Conservation (phyloP, 352 stramenopile species). For the Pythium folliculosum region DNA sequence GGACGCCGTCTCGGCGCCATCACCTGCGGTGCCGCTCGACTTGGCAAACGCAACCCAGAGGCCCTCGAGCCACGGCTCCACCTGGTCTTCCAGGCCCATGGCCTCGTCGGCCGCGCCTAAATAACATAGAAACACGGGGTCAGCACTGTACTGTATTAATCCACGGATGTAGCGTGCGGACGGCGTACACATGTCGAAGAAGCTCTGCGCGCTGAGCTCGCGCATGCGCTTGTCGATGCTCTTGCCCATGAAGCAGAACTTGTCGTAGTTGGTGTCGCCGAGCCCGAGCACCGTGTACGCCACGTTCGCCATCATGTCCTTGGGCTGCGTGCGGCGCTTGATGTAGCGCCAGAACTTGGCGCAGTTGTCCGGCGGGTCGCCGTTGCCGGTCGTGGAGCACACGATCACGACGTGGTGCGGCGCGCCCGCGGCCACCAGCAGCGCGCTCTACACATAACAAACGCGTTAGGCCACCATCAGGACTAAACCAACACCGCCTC, state of each 20-base stretch:
- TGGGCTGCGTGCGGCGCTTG: constrained; percentile 84
- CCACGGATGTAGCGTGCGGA: not conserved
- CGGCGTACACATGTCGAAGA: constrained; percentile 60
- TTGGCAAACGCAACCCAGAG: constrained; percentile 58
- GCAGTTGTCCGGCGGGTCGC: constrained; percentile 94
- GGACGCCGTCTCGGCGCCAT: constrained; percentile 30
- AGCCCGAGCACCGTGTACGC: constrained; percentile 90
- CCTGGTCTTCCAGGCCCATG: constrained; percentile 92
- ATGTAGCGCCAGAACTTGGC: constrained; percentile 92
- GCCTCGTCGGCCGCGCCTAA: constrained; percentile 91
- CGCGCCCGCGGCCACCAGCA: constrained; percentile 37
- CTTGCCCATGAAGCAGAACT: constrained; percentile 93
- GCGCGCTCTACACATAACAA: constrained; percentile 24
- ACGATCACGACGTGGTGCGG: constrained; percentile 83
- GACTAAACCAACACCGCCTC: no score
- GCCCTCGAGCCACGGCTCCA: constrained; percentile 90
- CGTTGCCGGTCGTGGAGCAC: constrained; percentile 95
- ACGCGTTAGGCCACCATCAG: no score
- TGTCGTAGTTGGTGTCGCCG: constrained; percentile 97
- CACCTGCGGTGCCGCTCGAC: constrained; percentile 28
- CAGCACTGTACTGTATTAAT: not conserved
- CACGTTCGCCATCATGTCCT: constrained; percentile 74
- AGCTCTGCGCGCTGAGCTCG: constrained; percentile 85
- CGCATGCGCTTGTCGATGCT: constrained; percentile 87
- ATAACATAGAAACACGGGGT: not conserved